Percentiles rank a stretch among this genome's conserved stretches.
phyloP scores from a whole-genome alignment of 768 basidiomycete species.

The Lentinula boryana region DNA sequence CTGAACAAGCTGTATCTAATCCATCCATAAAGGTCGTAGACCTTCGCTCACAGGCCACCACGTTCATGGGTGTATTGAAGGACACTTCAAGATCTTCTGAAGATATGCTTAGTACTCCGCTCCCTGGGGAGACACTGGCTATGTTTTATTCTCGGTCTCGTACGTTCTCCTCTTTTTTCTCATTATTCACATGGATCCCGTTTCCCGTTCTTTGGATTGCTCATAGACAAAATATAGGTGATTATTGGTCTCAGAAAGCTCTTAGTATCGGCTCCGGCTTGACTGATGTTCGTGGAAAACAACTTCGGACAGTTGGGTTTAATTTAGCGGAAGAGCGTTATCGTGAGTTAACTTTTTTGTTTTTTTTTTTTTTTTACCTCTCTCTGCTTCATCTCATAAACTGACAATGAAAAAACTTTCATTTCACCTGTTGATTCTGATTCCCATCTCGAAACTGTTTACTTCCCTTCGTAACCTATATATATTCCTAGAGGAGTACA shows the following conservation, averaged over 20 bases:
- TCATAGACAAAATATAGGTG: constrained; percentile 34
- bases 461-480: neutral
- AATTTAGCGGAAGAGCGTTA: constrained; percentile 68
- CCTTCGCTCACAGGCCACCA: constrained; percentile 28
- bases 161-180: constrained; percentile 25
- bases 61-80: constrained; percentile 57
- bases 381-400: neutral
- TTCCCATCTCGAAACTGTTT: neutral
- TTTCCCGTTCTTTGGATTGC: neutral
- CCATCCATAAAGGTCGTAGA: constrained; percentile 18
- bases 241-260: constrained; percentile 78
- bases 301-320: constrained; percentile 74
- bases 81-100: constrained; percentile 56
- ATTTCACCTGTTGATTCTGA: neutral
- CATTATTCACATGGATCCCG: neutral
- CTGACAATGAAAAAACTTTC: neutral
- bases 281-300: constrained; percentile 69
- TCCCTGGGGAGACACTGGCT: constrained; percentile 80
- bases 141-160: constrained; percentile 80
- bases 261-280: constrained; percentile 13
- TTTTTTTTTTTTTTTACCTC: neutral
- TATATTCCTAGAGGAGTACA: constrained; percentile 54
- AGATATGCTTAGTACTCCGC: constrained; percentile 71
- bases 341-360: constrained; percentile 34
- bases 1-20: too few relatives aligned